Evolutionary conservation across 2,329 filamentous ascomycete genomes (phyloP), one percentile per base, ranked within the genome.

Genomic region (Lecanicillium sp.): DNA sequence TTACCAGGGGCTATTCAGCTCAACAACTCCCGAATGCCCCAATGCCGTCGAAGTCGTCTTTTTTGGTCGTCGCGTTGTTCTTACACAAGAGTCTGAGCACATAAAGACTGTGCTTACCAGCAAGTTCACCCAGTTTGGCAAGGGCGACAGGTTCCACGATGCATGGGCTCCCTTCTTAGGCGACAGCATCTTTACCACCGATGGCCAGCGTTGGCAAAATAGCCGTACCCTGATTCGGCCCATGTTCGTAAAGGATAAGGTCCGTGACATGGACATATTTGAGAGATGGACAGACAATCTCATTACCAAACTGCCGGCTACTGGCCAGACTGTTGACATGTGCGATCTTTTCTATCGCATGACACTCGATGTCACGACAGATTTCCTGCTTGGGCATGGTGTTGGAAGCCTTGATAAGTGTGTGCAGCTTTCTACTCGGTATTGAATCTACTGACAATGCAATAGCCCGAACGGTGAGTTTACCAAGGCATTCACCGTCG

Each of bases 401-500:
- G 68, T 69, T 3, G 59, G 67, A 43, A 67, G 65, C 12, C 49
- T 74, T 25, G 57, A 57, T 36, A 61, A 62, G 63, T 65, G 43
- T 43, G 51, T 42, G 1, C n/a, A n/a, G n/a, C 2, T 16, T 4
- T 29, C 8, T 5, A 18, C n/a, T 3, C 12, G 13, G 15, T 13
- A n/a, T n/a, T n/a, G n/a, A n/a, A n/a, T n/a, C n/a, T n/a, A n/a
- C 14, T 14, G n/a, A 32, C 25, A 16, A 17, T 25, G n/a, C 18
- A 29, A 29, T 18, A 71, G 73, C 44, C 72, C 65, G 9, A 69
- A 68, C 43, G 71, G 65, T 40, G 63, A 71, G 16, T 86, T 89
- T 53, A 80, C 81, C 2, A 64, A 75, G 33, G 80, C 82, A 0
- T 89, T 89, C 56, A 71, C 69, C 45, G 76, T 80, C 40, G 80